Evolutionary conservation across 176 grass and related monocot species (phyloP), one percentile per base, ranked within the genome.

Genomic region (Oryza brachyantha): DNA sequence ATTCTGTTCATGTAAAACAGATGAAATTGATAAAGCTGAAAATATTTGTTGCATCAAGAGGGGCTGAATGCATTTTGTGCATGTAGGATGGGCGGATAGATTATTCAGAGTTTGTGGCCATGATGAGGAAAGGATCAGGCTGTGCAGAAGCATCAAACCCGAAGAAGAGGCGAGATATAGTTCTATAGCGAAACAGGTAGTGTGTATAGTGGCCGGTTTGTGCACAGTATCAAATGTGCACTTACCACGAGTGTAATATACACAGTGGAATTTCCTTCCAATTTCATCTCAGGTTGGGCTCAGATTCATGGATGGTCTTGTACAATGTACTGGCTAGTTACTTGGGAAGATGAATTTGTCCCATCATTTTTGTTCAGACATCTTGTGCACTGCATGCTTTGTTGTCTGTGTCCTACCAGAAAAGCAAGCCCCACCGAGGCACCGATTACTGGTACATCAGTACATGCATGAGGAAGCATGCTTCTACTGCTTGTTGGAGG

Each of bases 11-110:
- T 8, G 37, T 55, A 38, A 28, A 17, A 54, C 10, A 36, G 4
- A 54, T 13, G 46, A 29, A 48, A n/a, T n/a, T 0, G 21, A 24
- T 57, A 22, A 57, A 57, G n/a, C 52, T 57, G 21, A 22, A 57
- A 24, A 3, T 24, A 3, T 57, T 24, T 57, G 4, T 45, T 4
- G 5, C 9, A 21, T 48, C 21, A 39, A 36, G 52, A 75, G 5
- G 35, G 5, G 8, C 21, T 74, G 29, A 74, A 34, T 13, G 3
- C 52, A 29, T 37, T 60, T 79, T 60, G 31, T 24, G 19, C n/a
- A 26, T 73, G 72, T 55, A 94, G 92, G 92, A 94, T 34, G 92
- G 92, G 73, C 85, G 89, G 79, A 94, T 94, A 85, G 91, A 82
- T 72, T 89, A 85, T 77, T 84, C 82, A 32, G 87, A 85, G 72